Evolutionary conservation across 2,329 filamentous ascomycete genomes (phyloP).

Genomic region (Lomentospora prolificans): DNA sequence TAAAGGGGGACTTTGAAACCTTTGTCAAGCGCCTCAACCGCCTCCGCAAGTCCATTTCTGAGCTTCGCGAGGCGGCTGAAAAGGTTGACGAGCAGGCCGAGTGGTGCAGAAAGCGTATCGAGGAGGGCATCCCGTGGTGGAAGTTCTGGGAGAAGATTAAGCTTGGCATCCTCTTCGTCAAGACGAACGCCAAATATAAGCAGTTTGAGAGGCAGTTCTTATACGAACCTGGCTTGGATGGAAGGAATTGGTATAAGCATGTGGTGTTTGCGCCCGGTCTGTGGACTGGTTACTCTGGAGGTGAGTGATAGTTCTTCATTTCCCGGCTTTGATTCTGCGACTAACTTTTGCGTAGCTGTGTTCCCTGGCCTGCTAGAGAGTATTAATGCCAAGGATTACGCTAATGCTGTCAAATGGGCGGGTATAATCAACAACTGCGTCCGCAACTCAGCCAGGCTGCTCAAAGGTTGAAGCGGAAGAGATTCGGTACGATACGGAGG

Average conservation of each 20-base stretch:
- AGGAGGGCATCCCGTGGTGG: conserved; percentile 64
- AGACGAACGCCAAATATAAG: conserved; percentile 75
- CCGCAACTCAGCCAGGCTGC: conserved; percentile 31
- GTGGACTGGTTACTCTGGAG: conserved; percentile 84
- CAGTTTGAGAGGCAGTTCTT: conserved; percentile 72
- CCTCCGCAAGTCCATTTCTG: conserved; percentile 27
- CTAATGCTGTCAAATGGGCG: conserved; percentile 48
- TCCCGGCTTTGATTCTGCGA: conserved; percentile 11
- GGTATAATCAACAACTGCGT: conserved; percentile 46
- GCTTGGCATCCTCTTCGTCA: conserved; percentile 52
- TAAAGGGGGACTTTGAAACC: conserved; percentile 13
- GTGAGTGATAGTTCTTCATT: conserved; percentile 29
- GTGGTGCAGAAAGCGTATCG: conserved; percentile 30
- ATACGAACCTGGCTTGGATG: conserved; percentile 65
- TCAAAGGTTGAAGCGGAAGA: conserved; percentile 13
- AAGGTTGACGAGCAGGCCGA: conserved; percentile 36
- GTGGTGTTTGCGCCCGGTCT: conserved; percentile 85
- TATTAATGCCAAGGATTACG: conserved; percentile 49
- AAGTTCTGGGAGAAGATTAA: conserved; percentile 58
- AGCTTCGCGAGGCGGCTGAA: conserved; percentile 28
- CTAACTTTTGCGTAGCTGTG: conserved; percentile 32
- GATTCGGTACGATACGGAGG: neutral
- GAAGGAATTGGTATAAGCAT: conserved; percentile 84
- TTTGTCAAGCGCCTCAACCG: conserved; percentile 29
- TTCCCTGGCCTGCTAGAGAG: conserved; percentile 54